These are phyloP conservation scores for Knufia petricola DNA, from an alignment of 2,329 filamentous ascomycete species.

Conservation along the genomic window DNA sequence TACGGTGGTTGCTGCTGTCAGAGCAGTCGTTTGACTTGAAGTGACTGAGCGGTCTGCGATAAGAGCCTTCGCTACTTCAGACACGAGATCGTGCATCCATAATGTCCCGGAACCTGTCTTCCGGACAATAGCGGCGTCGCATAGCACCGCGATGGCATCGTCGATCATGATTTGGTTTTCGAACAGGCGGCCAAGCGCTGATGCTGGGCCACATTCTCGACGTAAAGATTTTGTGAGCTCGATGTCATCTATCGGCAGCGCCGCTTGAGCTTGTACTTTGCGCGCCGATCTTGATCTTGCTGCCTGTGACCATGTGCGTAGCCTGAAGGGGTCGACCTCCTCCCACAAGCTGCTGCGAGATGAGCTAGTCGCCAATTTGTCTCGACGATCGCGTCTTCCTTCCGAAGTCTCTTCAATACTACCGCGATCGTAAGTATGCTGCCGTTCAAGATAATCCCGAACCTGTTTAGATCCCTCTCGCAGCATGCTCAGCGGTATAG, in stretches of 20 bases:
- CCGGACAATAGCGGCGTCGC: not conserved
- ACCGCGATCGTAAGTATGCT: not conserved
- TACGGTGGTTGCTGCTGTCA: slow-evolving; percentile 1
- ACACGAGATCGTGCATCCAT: slow-evolving; percentile 9
- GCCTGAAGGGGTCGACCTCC: not conserved
- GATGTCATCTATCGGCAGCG: not conserved
- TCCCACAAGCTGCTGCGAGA: not conserved
- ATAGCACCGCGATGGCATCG: not conserved
- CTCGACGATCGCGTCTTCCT: not conserved
- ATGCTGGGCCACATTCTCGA: not conserved
- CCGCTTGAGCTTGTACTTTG: not conserved
- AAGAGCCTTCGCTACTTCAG: slow-evolving; percentile 4
- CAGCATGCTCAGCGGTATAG: not conserved
- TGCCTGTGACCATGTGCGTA: not conserved
- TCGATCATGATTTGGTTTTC: slow-evolving; percentile 1
- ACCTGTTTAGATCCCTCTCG: not conserved
- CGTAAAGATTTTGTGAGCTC: not conserved
- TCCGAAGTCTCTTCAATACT: not conserved
- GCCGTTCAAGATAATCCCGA: not conserved
- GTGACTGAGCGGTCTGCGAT: not conserved
- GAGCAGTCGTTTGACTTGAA: not conserved
- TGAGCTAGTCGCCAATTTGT: not conserved
- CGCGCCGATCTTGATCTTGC: not conserved
- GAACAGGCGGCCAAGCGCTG: slow-evolving; percentile 1
- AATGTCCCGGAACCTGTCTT: not conserved